Conservation (phyloP, 83 land plant species). For the Picea mariana region DNA sequence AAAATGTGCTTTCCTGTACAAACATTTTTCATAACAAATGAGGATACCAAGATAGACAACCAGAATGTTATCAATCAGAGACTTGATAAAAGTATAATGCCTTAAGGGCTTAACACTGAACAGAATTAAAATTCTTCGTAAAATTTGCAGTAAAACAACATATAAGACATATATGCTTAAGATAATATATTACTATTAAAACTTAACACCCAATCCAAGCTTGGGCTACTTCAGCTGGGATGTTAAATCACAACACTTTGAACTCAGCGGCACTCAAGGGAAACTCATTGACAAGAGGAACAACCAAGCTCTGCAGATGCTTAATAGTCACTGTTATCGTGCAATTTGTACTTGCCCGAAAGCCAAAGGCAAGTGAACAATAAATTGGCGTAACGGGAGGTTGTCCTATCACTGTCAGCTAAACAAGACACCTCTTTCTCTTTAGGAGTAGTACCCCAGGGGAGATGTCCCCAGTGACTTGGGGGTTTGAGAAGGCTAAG, state of each 20-base stretch:
- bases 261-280: background rate
- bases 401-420: too few relatives aligned
- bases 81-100: background rate
- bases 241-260: too few relatives aligned
- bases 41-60: background rate
- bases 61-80: background rate
- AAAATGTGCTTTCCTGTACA: conserved; percentile 79
- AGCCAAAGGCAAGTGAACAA: too few relatives aligned
- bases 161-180: background rate
- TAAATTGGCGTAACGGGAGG: too few relatives aligned
- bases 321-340: background rate
- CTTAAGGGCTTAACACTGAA: background rate
- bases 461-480: too few relatives aligned
- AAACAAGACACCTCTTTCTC: too few relatives aligned
- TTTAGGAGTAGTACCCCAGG: too few relatives aligned
- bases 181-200: background rate
- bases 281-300: background rate
- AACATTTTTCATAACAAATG: background rate
- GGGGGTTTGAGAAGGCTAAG: too few relatives aligned
- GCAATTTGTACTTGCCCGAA: too few relatives aligned
- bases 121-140: background rate
- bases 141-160: background rate
- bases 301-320: background rate
- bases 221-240: background rate
- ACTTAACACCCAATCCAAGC: background rate